Conservation (phyloP, 2,329 filamentous ascomycete genomes). For the Epichloe sibirici region DNA sequence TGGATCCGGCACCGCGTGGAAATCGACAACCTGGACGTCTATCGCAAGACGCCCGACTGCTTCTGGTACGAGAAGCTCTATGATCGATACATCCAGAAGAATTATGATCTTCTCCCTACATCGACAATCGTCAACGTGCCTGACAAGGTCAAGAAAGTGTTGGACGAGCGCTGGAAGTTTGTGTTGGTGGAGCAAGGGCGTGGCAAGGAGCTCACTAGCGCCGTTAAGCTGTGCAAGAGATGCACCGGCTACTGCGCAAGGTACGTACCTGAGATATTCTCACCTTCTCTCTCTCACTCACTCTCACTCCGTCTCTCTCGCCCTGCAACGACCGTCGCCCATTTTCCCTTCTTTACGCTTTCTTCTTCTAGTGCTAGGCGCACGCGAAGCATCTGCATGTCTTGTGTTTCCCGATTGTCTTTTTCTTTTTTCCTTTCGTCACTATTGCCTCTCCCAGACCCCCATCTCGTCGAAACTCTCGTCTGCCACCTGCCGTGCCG, state of each 20-base stretch:
- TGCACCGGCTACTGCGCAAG: slow-evolving; percentile 85
- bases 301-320: too few relatives aligned
- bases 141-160: slow-evolving; percentile 83
- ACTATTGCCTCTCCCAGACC: background rate
- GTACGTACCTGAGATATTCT: slow-evolving; percentile 33
- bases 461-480: too few relatives aligned
- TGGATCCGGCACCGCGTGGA: slow-evolving; percentile 80
- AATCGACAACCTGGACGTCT: slow-evolving; percentile 69
- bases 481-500: background rate
- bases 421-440: background rate
- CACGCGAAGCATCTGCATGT: too few relatives aligned
- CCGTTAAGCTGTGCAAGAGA: slow-evolving; percentile 90
- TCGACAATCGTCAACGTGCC: slow-evolving; percentile 91
- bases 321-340: too few relatives aligned
- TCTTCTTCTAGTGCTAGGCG: too few relatives aligned
- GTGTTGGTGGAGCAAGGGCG: slow-evolving; percentile 89
- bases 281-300: slow-evolving; percentile 1
- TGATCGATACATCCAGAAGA: slow-evolving; percentile 94
- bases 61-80: slow-evolving; percentile 99
- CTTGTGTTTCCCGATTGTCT: background rate
- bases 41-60: slow-evolving; percentile 70
- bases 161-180: slow-evolving; percentile 94
- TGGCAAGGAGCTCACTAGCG: slow-evolving; percentile 89
- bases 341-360: background rate
- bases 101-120: slow-evolving; percentile 93